phyloP scores from a whole-genome alignment of 192 early-diverging fungal genomes.

The Nowakowskiella sp. region DNA sequence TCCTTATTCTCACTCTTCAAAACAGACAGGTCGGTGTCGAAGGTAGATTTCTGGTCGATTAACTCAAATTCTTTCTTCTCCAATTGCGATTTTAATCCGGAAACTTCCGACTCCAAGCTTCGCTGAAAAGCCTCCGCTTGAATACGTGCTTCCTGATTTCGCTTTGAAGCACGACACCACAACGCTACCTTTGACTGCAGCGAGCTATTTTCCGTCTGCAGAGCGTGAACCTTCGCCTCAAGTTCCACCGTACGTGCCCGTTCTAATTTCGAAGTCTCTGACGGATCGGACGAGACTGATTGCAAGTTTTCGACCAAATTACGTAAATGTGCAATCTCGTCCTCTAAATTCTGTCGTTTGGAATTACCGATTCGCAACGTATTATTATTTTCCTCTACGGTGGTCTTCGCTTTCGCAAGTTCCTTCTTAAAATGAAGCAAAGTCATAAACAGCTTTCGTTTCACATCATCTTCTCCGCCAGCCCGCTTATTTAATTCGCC shows the following conservation, averaged over 20 bases:
- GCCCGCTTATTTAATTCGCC: background rate
- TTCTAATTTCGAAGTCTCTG: constrained; percentile 12
- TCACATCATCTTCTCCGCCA: constrained; percentile 6
- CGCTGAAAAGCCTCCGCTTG: constrained; percentile 21
- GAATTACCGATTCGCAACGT: constrained; percentile 4
- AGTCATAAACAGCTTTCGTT: constrained; percentile 15
- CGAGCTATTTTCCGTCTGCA: constrained; percentile 4
- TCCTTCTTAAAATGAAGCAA: constrained; percentile 21
- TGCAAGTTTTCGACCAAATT: background rate
- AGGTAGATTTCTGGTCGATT: constrained; percentile 5
- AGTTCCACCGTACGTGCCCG: constrained; percentile 10
- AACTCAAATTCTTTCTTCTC: too few relatives aligned
- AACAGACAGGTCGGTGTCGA: background rate
- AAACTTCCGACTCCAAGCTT: constrained; percentile 11
- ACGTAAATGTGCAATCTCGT: constrained; percentile 12
- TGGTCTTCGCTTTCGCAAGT: constrained; percentile 13
- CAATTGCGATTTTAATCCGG: background rate
- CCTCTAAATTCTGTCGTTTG: constrained; percentile 10
- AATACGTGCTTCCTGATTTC: constrained; percentile 26
- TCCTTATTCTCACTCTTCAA: constrained; percentile 6
- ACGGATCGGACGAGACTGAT: background rate
- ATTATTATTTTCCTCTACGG: constrained; percentile 26
- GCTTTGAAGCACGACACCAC: constrained; percentile 23
- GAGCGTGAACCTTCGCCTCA: constrained; percentile 7
- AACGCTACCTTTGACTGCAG: constrained; percentile 21